A percentile compares a stretch with the other conserved stretches of the same genome.
These are phyloP conservation scores for Oidiodendron maius DNA, from an alignment of 495 filamentous ascomycete genomes.

Conservation along the genomic window DNA sequence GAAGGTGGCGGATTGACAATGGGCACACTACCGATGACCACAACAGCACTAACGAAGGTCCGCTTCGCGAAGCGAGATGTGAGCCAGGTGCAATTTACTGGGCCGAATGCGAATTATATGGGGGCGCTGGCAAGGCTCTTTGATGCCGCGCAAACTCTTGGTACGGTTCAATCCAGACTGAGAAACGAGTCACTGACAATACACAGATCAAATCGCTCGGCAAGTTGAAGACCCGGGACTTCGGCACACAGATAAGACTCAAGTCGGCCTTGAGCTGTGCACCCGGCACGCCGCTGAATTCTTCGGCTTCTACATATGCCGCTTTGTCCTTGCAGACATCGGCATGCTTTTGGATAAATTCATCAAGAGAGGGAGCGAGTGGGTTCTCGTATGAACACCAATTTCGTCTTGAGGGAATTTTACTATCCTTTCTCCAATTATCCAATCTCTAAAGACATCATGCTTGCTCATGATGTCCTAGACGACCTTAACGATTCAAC, in stretches of 20 bases:
- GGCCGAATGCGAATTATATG: constrained; percentile 88
- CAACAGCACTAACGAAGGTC: constrained; percentile 45
- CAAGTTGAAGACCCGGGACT: constrained; percentile 92
- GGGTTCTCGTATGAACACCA: constrained; percentile 68
- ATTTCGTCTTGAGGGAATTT: too few relatives aligned
- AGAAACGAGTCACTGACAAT: constrained; percentile 10
- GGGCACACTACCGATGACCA: constrained; percentile 78
- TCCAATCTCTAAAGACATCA: too few relatives aligned
- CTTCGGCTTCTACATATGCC: constrained; percentile 94
- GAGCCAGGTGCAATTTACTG: constrained; percentile 61
- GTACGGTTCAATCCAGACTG: constrained; percentile 46
- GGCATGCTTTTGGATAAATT: constrained; percentile 90
- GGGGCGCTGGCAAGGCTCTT: constrained; percentile 83
- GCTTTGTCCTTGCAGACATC: constrained; percentile 84
- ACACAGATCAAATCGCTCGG: constrained; percentile 86
- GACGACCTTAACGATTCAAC: too few relatives aligned
- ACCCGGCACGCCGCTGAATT: constrained; percentile 94
- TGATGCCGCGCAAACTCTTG: constrained; percentile 88
- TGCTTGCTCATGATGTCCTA: too few relatives aligned
- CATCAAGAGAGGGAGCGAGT: constrained; percentile 92
- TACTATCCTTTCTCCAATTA: too few relatives aligned
- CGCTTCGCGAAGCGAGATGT: constrained; percentile 61
- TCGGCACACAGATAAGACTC: constrained; percentile 71
- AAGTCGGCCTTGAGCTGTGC: constrained; percentile 89
- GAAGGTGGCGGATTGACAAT: constrained; percentile 54